A percentile compares a stretch with the other conserved stretches of the same genome.
Evolutionary conservation across 176 grass and related monocot genomes (phyloP).

Genomic region (Avena sativa): DNA sequence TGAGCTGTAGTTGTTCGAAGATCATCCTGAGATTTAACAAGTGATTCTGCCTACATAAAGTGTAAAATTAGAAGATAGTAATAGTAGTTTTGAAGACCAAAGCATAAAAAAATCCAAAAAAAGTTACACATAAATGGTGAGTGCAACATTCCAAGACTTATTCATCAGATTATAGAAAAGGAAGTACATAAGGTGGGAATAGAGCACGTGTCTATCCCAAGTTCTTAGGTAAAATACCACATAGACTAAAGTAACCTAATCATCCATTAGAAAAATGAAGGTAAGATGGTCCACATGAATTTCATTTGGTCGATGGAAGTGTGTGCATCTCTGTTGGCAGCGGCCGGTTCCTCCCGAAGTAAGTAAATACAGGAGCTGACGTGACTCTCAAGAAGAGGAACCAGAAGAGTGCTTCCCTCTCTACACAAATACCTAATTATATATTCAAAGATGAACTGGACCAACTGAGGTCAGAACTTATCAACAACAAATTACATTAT

Average conservation of each 20-base stretch:
- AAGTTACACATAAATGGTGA: not conserved
- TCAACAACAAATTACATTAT: slow-evolving; percentile 23
- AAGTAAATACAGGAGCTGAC: not conserved
- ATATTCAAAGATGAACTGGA: not conserved
- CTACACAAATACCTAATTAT: not conserved
- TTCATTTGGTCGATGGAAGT: not conserved
- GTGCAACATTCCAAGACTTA: not conserved
- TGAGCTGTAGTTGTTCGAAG: slow-evolving; percentile 72
- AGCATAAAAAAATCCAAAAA: not conserved
- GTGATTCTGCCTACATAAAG: slow-evolving; percentile 70
- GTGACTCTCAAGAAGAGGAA: slow-evolving; percentile 1
- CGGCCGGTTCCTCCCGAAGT: not conserved
- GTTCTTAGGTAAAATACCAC: not conserved
- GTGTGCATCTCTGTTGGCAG: not conserved
- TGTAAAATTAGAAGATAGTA: slow-evolving; percentile 20
- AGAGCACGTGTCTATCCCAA: not conserved
- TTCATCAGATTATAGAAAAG: not conserved
- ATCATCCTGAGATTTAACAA: slow-evolving; percentile 86
- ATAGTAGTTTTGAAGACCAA: not conserved
- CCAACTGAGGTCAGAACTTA: not conserved
- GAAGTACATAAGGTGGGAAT: not conserved
- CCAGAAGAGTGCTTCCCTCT: not conserved
- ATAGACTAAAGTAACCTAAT: not conserved
- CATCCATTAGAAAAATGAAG: not conserved
- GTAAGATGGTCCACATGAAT: slow-evolving; percentile 16